Evolutionary conservation across 441 rosid species (phyloP), one percentile per base, ranked within the genome.

Genomic region (Pelargonium citronellum): DNA sequence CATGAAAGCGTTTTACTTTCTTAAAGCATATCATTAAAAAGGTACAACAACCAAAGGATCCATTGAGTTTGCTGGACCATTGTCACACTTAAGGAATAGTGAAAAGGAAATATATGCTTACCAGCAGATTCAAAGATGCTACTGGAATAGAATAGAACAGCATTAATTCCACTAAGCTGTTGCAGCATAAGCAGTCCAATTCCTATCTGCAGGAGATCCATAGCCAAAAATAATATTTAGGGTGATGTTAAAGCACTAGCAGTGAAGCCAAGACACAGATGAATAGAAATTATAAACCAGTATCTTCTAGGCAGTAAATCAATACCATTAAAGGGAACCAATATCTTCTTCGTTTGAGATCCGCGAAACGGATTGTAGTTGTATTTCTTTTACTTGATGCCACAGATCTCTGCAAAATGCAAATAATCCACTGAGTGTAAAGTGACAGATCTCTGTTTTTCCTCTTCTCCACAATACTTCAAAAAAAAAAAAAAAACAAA

Each of bases 241-340:
- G 62, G 19, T 57, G 3, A 57, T 17, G 20, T 19, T 19, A 7
- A 24, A 7, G 62, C 62, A 7, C 9, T 43, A 43, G 47, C 47
- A 43, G 47, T 43, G 47, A 43, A 12, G 47, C 9, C 37, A 30
- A 30, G 6, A 30, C 37, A 43, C 2, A 43, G 9, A 43, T 10
- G 47, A 10, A 43, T 43, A 10, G 24, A 57, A 24, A 30, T 24
- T 24, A 19, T 19, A 57, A 57, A 57, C 24, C 37, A 30, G 37
- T 30, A 30, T 30, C 37, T 57, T 19, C 12, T 57, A 19, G 27
- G 6, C 16, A 17, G 24, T 57, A 57, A 57, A 30, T 57, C 62
- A 44, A 64, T 86, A 91, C 98, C 97, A 81, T 83, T 68, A 93
- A 73, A 24, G 98, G 98, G 71, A 87, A 85, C 91, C 87, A 91